Conservation (phyloP, 148 eudicot species). For the Euryodendron excelsum region DNA sequence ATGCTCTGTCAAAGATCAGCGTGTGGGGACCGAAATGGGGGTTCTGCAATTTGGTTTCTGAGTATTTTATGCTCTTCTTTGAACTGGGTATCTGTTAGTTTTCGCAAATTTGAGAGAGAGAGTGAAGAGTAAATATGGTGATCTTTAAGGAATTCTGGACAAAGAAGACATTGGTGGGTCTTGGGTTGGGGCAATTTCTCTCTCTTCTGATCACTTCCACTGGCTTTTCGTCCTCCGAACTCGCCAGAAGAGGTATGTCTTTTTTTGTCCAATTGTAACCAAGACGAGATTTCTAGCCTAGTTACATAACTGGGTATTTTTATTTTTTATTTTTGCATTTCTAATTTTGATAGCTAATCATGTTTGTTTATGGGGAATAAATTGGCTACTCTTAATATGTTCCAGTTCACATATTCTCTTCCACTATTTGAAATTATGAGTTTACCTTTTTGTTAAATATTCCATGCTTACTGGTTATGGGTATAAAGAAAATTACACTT, state of each 20-base stretch:
- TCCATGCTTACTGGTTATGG: neutral
- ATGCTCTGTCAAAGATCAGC: neutral
- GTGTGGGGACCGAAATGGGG: too few species aligned
- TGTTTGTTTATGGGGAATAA: too few species aligned
- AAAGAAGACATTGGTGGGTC: conserved; percentile 49
- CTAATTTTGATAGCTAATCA: too few species aligned
- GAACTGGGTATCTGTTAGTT: neutral
- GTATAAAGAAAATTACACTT: neutral
- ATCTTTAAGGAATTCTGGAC: conserved; percentile 28
- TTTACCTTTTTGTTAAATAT: conserved; percentile 1
- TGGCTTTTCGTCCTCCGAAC: conserved; percentile 68
- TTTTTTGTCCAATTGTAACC: conserved; percentile 6
- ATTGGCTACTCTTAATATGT: neutral
- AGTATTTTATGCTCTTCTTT: too few species aligned
- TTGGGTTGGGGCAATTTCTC: conserved; percentile 62
- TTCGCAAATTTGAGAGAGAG: neutral
- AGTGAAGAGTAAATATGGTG: conserved; percentile 14
- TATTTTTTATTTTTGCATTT: too few species aligned
- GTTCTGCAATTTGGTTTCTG: too few species aligned
- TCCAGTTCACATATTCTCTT: neutral
- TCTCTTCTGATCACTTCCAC: conserved; percentile 71
- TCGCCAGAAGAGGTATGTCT: conserved; percentile 59
- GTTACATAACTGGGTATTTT: too few species aligned
- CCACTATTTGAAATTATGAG: neutral
- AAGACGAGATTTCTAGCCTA: too few species aligned